These are phyloP conservation scores for Trifolium pratense DNA, from an alignment of 306 rosid species.

Conservation along the genomic window DNA sequence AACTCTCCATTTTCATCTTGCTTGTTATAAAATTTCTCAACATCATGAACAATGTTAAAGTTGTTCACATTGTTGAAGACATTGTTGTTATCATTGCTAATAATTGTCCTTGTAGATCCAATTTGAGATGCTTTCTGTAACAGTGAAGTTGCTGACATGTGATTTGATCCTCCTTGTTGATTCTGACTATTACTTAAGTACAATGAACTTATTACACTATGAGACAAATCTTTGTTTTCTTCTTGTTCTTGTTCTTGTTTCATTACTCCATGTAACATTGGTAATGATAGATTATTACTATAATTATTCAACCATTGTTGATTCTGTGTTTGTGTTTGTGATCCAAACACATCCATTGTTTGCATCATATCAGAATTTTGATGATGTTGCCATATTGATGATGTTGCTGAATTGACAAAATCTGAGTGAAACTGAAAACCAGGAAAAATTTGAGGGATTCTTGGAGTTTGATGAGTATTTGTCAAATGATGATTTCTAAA, in stretches of 20 bases:
- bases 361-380: slow-evolving; percentile 36
- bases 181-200: slow-evolving; percentile 45
- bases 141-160: slow-evolving; percentile 70
- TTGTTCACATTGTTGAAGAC: slow-evolving; percentile 4
- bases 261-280: slow-evolving; percentile 46
- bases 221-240: slow-evolving; percentile 56
- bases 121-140: slow-evolving; percentile 67
- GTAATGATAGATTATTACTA: not conserved
- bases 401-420: not conserved
- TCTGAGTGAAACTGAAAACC: slow-evolving; percentile 53
- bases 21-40: slow-evolving; percentile 28
- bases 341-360: slow-evolving; percentile 56
- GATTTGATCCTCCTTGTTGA: slow-evolving; percentile 25
- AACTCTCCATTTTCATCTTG: slow-evolving; percentile 28
- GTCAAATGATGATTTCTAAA: slow-evolving; percentile 43
- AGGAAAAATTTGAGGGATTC: slow-evolving; percentile 52
- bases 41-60: slow-evolving; percentile 29
- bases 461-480: slow-evolving; percentile 39
- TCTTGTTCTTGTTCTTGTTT: slow-evolving; percentile 56
- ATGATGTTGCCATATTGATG: slow-evolving; percentile 5
- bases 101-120: slow-evolving; percentile 57
- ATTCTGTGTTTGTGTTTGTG: slow-evolving; percentile 38
- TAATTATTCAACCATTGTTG: slow-evolving; percentile 43
- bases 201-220: slow-evolving; percentile 41
- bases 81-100: slow-evolving; percentile 25